Evolutionary conservation across 768 basidiomycete genomes (phyloP).

Genomic region (Trametes coccinea): DNA sequence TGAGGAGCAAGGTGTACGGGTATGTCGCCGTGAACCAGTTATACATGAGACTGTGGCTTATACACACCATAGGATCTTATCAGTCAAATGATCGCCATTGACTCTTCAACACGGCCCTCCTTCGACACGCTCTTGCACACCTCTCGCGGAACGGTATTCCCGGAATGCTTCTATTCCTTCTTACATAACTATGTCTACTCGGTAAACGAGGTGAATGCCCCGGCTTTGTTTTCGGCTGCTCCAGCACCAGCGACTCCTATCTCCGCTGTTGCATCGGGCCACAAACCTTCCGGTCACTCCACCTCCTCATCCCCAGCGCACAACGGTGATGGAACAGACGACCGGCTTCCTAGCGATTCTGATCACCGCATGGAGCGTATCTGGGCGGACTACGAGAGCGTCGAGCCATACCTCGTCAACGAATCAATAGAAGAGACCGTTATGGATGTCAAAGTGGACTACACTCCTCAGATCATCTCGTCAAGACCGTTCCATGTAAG

Average conservation of each 20-base stretch:
- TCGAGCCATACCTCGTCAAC: conserved; percentile 66
- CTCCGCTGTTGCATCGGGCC: conserved; percentile 8
- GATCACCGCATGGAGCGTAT: conserved; percentile 82
- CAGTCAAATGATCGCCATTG: conserved; percentile 85
- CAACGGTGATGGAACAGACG: conserved; percentile 26
- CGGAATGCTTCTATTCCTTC: conserved; percentile 94
- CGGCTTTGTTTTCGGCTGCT: conserved; percentile 40
- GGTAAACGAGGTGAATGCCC: conserved; percentile 64
- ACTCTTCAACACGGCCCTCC: conserved; percentile 73
- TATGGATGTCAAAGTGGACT: conserved; percentile 59
- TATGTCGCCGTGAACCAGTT: conserved; percentile 40
- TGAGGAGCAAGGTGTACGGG: conserved; percentile 80
- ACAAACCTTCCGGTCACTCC: conserved; percentile 1
- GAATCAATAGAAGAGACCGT: conserved; percentile 48
- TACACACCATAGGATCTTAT: conserved; percentile 65
- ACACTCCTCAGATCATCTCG: conserved; percentile 41
- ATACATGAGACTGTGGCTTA: not conserved
- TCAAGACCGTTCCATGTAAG: conserved; percentile 63
- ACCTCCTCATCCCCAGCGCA: conserved; percentile 8
- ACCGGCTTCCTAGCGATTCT: conserved; percentile 71
- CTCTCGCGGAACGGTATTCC: conserved; percentile 79
- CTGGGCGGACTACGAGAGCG: conserved; percentile 84
- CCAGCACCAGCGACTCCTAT: conserved; percentile 38
- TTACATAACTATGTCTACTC: conserved; percentile 87
- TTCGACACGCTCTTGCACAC: conserved; percentile 79